These are phyloP conservation scores for Nicotiana tabacum DNA, from an alignment of 257 asterid genomes.

Conservation along the genomic window DNA sequence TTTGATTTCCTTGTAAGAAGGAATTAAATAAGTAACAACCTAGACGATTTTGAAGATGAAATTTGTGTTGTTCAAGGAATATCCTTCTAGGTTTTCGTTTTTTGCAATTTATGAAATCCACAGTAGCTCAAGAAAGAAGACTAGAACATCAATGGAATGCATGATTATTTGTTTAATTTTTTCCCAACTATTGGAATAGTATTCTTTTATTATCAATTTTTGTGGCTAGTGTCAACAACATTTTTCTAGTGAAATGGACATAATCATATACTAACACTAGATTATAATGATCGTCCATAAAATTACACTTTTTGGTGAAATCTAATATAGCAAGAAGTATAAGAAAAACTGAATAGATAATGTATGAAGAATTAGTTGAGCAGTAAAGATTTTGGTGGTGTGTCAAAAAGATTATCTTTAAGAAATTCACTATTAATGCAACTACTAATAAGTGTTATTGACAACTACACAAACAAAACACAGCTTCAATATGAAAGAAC, in stretches of 20 bases:
- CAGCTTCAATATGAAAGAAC: not conserved
- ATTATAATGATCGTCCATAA: not conserved
- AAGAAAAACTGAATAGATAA: not conserved
- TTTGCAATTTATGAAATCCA: not conserved
- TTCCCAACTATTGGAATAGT: not conserved
- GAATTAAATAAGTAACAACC: too few relatives aligned
- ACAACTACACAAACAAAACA: not conserved
- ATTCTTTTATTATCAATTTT: not conserved
- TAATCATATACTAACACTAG: not conserved
- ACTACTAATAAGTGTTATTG: not conserved
- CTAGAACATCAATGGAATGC: not conserved
- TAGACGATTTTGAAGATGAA: too few relatives aligned
- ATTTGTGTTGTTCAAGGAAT: too few relatives aligned
- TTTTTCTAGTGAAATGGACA: not conserved
- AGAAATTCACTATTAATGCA: not conserved
- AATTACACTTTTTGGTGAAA: not conserved
- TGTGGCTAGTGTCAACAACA: not conserved
- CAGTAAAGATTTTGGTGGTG: not conserved
- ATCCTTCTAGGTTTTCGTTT: too few relatives aligned
- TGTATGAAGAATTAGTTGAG: not conserved
- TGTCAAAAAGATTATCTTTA: not conserved
- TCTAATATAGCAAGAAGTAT: not conserved
- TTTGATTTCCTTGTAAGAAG: too few relatives aligned
- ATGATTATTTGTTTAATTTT: not conserved
- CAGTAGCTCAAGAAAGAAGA: slow-evolving; percentile 1